Conservation (phyloP, 192 early-diverging fungal genomes). For the Backusella mclennaniae region DNA sequence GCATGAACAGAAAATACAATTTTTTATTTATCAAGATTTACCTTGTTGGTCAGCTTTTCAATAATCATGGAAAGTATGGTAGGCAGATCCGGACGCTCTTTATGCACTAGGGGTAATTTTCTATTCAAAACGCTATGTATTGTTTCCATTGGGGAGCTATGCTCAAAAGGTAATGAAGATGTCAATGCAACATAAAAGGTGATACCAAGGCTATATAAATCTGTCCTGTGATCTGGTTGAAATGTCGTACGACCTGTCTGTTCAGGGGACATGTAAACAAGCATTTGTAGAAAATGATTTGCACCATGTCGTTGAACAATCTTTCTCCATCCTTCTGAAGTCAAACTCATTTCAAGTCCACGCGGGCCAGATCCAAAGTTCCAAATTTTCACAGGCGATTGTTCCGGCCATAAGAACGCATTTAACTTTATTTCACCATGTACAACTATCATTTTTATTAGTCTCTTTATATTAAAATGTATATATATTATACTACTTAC, state of each 20-base stretch:
- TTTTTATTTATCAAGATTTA: neutral
- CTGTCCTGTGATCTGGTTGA: conserved; percentile 35
- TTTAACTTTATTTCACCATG: conserved; percentile 31
- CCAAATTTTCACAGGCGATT: conserved; percentile 14
- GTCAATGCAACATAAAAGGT: conserved; percentile 29
- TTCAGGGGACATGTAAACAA: conserved; percentile 34
- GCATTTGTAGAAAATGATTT: conserved; percentile 20
- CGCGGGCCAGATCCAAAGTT: conserved; percentile 26
- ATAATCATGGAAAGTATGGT: conserved; percentile 25
- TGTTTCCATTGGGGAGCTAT: conserved; percentile 32
- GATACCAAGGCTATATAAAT: conserved; percentile 37
- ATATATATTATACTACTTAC: conserved; percentile 6
- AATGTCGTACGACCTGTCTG: conserved; percentile 34
- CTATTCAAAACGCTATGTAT: conserved; percentile 31
- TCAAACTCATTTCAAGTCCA: conserved; percentile 20
- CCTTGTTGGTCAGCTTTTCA: conserved; percentile 36
- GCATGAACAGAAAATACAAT: neutral
- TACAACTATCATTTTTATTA: conserved; percentile 16
- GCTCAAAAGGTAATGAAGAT: conserved; percentile 20
- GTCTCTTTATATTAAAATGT: neutral
- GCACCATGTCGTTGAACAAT: conserved; percentile 3
- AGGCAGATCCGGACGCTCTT: conserved; percentile 20
- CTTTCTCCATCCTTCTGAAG: conserved; percentile 27
- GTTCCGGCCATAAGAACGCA: conserved; percentile 28
- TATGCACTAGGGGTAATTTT: conserved; percentile 23